phyloP scores from a whole-genome alignment of 2,329 filamentous ascomycete species.

The Thelonectria discophora region DNA sequence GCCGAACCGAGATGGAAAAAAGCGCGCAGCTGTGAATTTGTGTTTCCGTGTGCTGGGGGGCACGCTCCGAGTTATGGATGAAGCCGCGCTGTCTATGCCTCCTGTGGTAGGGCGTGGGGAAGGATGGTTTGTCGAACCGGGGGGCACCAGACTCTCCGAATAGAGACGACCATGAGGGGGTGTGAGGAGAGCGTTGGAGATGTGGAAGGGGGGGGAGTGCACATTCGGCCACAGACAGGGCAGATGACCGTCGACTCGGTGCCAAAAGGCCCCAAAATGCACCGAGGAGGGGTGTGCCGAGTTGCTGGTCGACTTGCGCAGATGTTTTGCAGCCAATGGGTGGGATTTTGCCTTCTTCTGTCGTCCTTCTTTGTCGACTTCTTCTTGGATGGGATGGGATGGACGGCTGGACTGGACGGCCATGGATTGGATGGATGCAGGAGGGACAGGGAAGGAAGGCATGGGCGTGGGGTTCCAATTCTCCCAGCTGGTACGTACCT shows the following conservation, averaged over 20 bases:
- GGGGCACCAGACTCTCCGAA: not conserved
- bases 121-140: slow-evolving; percentile 9
- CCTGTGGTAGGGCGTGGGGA: slow-evolving; percentile 24
- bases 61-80: slow-evolving; percentile 40
- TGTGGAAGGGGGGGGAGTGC: slow-evolving; percentile 2
- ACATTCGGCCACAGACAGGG: not conserved
- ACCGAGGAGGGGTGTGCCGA: not conserved
- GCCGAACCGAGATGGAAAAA: slow-evolving; percentile 27
- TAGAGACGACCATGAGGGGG: not conserved
- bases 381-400: slow-evolving; percentile 1
- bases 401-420: not conserved
- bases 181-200: not conserved
- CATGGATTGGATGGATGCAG: slow-evolving; percentile 1
- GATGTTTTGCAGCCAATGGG: too few relatives aligned
- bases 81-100: slow-evolving; percentile 28
- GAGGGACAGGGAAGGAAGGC: not conserved
- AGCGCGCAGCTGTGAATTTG: slow-evolving; percentile 42
- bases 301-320: too few relatives aligned
- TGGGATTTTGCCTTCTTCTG: slow-evolving; percentile 20
- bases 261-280: too few relatives aligned
- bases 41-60: slow-evolving; percentile 32
- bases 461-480: too few relatives aligned
- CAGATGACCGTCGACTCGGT: slow-evolving; percentile 18
- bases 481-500: too few relatives aligned
- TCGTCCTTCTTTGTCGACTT: slow-evolving; percentile 20